Conservation (phyloP, 176 grass and related monocot species). For the Aegilops speltoides region DNA sequence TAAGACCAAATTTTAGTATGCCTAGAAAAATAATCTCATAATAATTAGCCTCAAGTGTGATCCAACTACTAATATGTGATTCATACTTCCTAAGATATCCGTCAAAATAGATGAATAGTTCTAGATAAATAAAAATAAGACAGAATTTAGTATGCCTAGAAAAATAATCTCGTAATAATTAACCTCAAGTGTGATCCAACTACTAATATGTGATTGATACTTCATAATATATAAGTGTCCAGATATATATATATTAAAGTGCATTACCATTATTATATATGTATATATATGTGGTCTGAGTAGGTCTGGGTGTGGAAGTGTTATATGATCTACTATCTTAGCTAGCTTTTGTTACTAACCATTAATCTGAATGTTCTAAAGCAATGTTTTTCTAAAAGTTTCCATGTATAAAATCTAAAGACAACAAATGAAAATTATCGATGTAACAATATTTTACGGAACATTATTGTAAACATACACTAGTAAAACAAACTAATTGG, state of each 20-base stretch:
- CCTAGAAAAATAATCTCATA: neutral
- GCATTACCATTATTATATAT: neutral
- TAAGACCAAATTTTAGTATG: neutral
- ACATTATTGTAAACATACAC: neutral
- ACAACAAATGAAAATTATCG: neutral
- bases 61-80: neutral
- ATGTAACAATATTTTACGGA: neutral
- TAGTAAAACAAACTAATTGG: neutral
- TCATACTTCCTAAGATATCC: neutral
- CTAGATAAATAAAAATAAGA: slow-evolving; percentile 38
- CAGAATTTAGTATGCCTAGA: neutral
- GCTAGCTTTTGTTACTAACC: neutral
- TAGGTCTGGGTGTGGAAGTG: neutral
- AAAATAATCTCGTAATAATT: neutral
- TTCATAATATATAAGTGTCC: too few relatives aligned
- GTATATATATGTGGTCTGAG: neutral
- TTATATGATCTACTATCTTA: neutral
- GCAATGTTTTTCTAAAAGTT: neutral
- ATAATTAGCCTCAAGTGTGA: neutral
- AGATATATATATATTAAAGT: neutral
- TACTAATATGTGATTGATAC: neutral
- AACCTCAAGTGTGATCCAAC: neutral
- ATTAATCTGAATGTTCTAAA: neutral
- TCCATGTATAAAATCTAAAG: neutral
- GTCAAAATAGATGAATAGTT: slow-evolving; percentile 86